A percentile compares a stretch with the other conserved stretches of the same genome.
These are phyloP conservation scores for Alternaria rosae DNA, from an alignment of 2,329 filamentous ascomycete genomes.

Conservation along the genomic window DNA sequence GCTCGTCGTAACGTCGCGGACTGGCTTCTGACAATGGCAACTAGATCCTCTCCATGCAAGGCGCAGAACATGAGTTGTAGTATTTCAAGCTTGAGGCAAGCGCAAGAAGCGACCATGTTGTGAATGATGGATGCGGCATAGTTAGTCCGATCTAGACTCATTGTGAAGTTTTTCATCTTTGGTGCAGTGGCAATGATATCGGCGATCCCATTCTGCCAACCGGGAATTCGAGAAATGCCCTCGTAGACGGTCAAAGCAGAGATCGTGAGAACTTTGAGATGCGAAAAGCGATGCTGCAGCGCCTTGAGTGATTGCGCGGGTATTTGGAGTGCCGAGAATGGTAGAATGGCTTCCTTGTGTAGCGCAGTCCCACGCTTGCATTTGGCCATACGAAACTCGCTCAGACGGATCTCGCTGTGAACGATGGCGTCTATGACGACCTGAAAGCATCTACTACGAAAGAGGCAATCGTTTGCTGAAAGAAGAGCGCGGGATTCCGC, in stretches of 20 bases:
- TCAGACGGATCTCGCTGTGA: slow-evolving; percentile 25
- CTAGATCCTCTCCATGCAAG: slow-evolving; percentile 24
- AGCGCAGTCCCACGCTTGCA: slow-evolving; percentile 9
- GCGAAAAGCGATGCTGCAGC: slow-evolving; percentile 19
- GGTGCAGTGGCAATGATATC: slow-evolving; percentile 31
- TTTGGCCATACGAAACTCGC: slow-evolving; percentile 33
- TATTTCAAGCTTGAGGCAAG: slow-evolving; percentile 15
- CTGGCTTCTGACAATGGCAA: slow-evolving; percentile 23
- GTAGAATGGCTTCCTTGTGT: slow-evolving; percentile 22
- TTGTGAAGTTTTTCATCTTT: slow-evolving; percentile 22
- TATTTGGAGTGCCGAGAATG: slow-evolving; percentile 24
- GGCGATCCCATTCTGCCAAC: slow-evolving; percentile 32
- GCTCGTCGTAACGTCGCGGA: slow-evolving; percentile 19
- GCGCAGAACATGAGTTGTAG: slow-evolving; percentile 28
- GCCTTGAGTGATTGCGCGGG: slow-evolving; percentile 15
- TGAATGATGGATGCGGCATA: slow-evolving; percentile 27
- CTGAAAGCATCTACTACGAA: slow-evolving; percentile 32
- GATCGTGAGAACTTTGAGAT: slow-evolving; percentile 26
- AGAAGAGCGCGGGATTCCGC: slow-evolving; percentile 14
- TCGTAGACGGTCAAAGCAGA: slow-evolving; percentile 25
- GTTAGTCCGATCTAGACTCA: slow-evolving; percentile 28
- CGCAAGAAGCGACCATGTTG: slow-evolving; percentile 20
- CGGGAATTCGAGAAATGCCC: slow-evolving; percentile 18
- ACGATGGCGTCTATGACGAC: slow-evolving; percentile 31
- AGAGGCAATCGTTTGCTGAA: slow-evolving; percentile 21